Evolutionary conservation across 2,329 filamentous ascomycete genomes (phyloP).

Genomic region (Pseudogymnoascus sp.): DNA sequence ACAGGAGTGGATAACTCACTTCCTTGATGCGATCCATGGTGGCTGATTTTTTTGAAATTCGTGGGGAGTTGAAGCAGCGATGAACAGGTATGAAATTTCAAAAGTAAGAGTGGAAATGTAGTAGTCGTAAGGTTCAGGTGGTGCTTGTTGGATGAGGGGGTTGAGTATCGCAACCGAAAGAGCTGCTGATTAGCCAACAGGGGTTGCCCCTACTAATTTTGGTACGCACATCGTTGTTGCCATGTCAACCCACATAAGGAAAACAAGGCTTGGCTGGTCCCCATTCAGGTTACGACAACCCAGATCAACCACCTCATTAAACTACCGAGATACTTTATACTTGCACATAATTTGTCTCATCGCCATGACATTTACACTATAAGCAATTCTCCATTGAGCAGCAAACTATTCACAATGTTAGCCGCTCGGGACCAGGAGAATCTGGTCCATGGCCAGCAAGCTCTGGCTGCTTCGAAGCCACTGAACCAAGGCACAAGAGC

Average conservation of each 20-base stretch:
- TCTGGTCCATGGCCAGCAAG: constrained; percentile 65
- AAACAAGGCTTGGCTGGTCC: constrained; percentile 7
- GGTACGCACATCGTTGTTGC: neutral
- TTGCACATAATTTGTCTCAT: neutral
- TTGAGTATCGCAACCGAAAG: constrained; percentile 3
- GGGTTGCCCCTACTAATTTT: constrained; percentile 9
- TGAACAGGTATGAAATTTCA: constrained; percentile 4
- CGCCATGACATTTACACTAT: constrained; percentile 1
- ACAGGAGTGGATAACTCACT: constrained; percentile 44
- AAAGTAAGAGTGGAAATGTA: neutral
- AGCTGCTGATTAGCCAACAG: constrained; percentile 9
- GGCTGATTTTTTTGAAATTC: constrained; percentile 19
- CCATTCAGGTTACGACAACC: constrained; percentile 3
- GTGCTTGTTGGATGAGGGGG: constrained; percentile 7
- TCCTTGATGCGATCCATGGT: constrained; percentile 86
- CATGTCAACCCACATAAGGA: constrained; percentile 4
- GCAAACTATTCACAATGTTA: constrained; percentile 48
- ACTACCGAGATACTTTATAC: constrained; percentile 5
- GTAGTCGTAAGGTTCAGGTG: constrained; percentile 3
- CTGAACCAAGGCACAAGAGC: constrained; percentile 55
- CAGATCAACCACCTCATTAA: constrained; percentile 7
- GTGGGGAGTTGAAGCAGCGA: constrained; percentile 10
- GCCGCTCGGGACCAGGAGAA: constrained; percentile 84
- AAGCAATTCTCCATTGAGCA: neutral
- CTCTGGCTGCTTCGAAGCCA: constrained; percentile 61